phyloP scores from a whole-genome alignment of 2,329 filamentous ascomycete genomes.

The Epichloe typhina region DNA sequence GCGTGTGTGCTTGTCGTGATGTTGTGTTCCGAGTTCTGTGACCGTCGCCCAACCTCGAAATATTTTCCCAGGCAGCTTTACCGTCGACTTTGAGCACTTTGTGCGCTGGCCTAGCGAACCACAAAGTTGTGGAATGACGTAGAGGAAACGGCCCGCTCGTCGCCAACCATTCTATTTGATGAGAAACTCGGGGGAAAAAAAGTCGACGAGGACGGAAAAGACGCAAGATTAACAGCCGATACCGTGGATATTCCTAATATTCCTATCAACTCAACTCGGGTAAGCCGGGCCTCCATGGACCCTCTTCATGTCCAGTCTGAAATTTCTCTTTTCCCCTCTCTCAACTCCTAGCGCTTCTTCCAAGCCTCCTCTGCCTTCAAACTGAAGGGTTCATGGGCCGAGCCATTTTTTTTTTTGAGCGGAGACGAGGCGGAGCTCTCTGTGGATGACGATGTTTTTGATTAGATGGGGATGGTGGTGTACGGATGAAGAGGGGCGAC shows the following conservation, averaged over 20 bases:
- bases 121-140: neutral
- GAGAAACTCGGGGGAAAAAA: neutral
- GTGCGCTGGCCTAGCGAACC: neutral
- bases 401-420: neutral
- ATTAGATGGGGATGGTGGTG: conserved; percentile 2
- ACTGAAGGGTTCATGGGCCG: neutral
- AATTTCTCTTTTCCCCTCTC: neutral
- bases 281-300: neutral
- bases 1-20: neutral
- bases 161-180: neutral
- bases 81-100: neutral
- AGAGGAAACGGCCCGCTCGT: neutral
- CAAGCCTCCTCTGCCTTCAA: neutral
- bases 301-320: neutral
- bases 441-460: conserved; percentile 2
- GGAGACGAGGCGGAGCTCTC: conserved; percentile 4
- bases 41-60: neutral
- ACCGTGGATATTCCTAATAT: neutral
- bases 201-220: neutral
- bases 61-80: neutral
- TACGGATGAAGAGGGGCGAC: neutral
- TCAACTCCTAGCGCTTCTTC: neutral
- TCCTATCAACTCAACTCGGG: neutral
- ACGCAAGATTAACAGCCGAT: neutral
- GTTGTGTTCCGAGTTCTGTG: neutral